These are phyloP conservation scores for Stevia rebaudiana DNA, from an alignment of 140 eudicot genomes.

Conservation along the genomic window DNA sequence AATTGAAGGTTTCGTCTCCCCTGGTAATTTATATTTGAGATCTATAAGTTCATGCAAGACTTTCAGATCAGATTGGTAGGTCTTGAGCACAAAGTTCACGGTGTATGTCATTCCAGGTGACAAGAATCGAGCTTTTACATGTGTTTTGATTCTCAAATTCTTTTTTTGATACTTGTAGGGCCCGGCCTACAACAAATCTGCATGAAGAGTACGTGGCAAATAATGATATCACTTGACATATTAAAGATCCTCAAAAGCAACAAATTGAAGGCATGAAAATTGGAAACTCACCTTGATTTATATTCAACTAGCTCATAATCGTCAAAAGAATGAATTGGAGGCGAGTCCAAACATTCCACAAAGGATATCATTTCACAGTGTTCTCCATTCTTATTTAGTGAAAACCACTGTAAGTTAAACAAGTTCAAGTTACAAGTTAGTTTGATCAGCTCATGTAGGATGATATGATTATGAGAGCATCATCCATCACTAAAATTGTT, in stretches of 20 bases:
- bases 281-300: constrained; percentile 7
- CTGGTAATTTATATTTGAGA: constrained; percentile 2
- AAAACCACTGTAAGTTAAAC: too few species aligned
- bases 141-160: background rate
- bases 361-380: too few species aligned
- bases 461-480: too few species aligned
- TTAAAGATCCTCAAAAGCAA: background rate
- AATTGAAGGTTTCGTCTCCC: background rate
- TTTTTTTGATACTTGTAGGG: too few species aligned
- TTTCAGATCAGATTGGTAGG: too few species aligned
- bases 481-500: too few species aligned
- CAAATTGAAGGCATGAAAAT: background rate
- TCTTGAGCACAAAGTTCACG: constrained; percentile 6
- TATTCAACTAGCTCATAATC: too few species aligned
- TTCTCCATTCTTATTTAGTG: too few species aligned
- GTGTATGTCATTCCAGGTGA: constrained; percentile 11
- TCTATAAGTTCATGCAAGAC: background rate
- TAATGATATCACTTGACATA: background rate
- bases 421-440: too few species aligned
- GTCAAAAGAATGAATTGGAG: too few species aligned
- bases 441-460: too few species aligned
- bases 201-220: background rate
- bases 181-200: constrained; percentile 12
- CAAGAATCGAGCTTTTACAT: background rate
- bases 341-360: too few species aligned